These are phyloP conservation scores for Pythium chondricola DNA, from an alignment of 352 stramenopile genomes.

Conservation along the genomic window DNA sequence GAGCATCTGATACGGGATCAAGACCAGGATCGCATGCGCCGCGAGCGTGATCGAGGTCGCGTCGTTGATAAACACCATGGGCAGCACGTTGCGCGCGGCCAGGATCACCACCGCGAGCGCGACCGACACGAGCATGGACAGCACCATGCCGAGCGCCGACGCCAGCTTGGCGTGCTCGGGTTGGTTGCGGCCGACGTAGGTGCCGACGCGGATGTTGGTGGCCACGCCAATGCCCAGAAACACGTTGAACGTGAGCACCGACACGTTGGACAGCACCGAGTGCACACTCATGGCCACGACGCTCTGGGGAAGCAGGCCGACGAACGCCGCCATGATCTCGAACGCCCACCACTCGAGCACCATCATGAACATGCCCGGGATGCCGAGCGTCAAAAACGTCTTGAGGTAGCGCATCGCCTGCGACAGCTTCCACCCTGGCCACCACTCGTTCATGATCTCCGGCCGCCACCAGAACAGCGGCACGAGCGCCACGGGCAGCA, in stretches of 20 bases:
- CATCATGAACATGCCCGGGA: slow-evolving; percentile 74
- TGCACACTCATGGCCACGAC: slow-evolving; percentile 69
- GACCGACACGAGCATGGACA: slow-evolving; percentile 40
- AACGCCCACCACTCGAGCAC: slow-evolving; percentile 76
- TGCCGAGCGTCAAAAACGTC: slow-evolving; percentile 60
- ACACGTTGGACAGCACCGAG: slow-evolving; percentile 60
- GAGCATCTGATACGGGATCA: slow-evolving; percentile 64
- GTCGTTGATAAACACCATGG: slow-evolving; percentile 71
- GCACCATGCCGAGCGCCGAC: slow-evolving; percentile 57
- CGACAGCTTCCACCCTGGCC: slow-evolving; percentile 57
- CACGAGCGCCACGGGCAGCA: slow-evolving; percentile 47
- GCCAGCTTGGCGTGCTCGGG: slow-evolving; percentile 79
- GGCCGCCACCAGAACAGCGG: slow-evolving; percentile 60
- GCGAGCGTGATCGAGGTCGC: slow-evolving; percentile 33
- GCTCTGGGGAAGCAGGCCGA: slow-evolving; percentile 51
- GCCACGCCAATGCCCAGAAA: slow-evolving; percentile 79
- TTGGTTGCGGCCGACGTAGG: slow-evolving; percentile 73
- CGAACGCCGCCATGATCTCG: slow-evolving; percentile 70
- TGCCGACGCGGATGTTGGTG: slow-evolving; percentile 75
- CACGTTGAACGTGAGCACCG: slow-evolving; percentile 64
- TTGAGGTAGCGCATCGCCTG: slow-evolving; percentile 42
- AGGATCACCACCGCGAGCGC: slow-evolving; percentile 38
- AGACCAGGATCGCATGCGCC: slow-evolving; percentile 41
- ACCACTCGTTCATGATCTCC: slow-evolving; percentile 38
- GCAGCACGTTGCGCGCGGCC: slow-evolving; percentile 36